phyloP scores from a whole-genome alignment of 2,329 filamentous ascomycete genomes.

The Sporothrix brasiliensis region DNA sequence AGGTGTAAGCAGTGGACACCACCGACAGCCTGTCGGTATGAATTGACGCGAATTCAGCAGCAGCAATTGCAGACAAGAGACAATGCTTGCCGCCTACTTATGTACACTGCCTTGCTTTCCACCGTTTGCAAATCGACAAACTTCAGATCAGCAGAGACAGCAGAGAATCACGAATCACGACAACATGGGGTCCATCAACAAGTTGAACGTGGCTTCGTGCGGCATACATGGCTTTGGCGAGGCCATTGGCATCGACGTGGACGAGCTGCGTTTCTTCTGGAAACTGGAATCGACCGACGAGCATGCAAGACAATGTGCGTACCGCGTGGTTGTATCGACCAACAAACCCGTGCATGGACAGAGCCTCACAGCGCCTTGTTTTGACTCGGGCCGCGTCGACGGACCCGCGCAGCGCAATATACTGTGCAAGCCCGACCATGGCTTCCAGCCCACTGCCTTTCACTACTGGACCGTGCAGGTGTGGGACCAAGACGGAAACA shows the following conservation, averaged over 20 bases:
- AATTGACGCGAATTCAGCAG: too few species aligned
- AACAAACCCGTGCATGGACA: neutral
- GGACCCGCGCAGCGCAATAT: neutral
- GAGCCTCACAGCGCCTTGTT: neutral
- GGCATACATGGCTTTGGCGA: slow-evolving; percentile 1
- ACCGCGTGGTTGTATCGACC: neutral
- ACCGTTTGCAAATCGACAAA: too few species aligned
- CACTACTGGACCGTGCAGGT: neutral
- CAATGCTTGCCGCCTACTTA: too few species aligned
- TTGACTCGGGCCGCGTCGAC: neutral
- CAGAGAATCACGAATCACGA: too few species aligned
- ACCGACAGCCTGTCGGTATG: too few species aligned
- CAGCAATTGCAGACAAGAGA: too few species aligned
- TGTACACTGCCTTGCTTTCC: too few species aligned
- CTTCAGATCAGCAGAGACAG: too few species aligned
- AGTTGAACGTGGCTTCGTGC: neutral
- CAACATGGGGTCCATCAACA: too few species aligned
- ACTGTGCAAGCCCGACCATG: neutral
- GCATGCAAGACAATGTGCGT: neutral
- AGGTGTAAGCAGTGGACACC: too few species aligned
- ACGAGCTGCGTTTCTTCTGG: neutral
- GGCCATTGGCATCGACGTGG: neutral
- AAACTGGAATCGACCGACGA: neutral
- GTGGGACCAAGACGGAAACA: neutral
- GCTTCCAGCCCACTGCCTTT: neutral